Base-by-base conservation (phyloP, 225 moss, liverwort and hornwort species). In the Pseudisothecium myosuroides region DNA sequence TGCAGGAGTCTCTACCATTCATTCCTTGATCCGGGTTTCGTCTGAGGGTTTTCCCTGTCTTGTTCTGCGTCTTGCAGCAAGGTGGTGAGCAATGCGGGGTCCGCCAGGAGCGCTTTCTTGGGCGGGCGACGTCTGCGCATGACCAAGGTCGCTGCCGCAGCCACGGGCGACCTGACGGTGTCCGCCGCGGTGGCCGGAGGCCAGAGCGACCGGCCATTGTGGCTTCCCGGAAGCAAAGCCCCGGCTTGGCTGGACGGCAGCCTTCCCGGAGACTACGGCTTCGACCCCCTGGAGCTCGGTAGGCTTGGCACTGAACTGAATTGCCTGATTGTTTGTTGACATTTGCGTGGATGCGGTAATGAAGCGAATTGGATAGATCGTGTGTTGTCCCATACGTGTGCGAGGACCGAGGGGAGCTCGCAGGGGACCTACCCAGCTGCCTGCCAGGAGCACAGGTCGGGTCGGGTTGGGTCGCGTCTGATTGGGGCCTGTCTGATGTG, bases 251-350 rank as follows among this genome's bases (percentile, higher is more conserved):
- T 98, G 66, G 98, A 98, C 83, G 97, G 98, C 85, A 94, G 91
- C 88, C 95, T 96, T 23, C 98, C 98, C 23, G 98, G 89, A 52
- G 97, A 98, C 92, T 98, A 90, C 83, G 98, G 98, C 47, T 98
- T 98, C 92, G 98, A 98, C 83, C 98, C 98, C 39, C 94, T 97
- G 3, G 95, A 92, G 45, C 95, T 98, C 5, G 96, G 98, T 98
- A 84, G 43, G 91, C 14, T 75, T 29, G 11, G 24, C 55, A 75
- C 41, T 43, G 54, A 22, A 27, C 34, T 21, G 31, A 45, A 45
- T 9, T 62, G 41, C 41, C 4, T 61, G 81, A 60, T 60, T 17
- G 41, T 81, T 31, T 21, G 41, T 43, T 79, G 28, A 12, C 39
- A 52, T 66, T 49, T 5, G 62, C 45, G 73, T 27, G 31, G 73